These are phyloP conservation scores for Epichloe festucae DNA, from an alignment of 2,329 filamentous ascomycete species.

Conservation along the genomic window DNA sequence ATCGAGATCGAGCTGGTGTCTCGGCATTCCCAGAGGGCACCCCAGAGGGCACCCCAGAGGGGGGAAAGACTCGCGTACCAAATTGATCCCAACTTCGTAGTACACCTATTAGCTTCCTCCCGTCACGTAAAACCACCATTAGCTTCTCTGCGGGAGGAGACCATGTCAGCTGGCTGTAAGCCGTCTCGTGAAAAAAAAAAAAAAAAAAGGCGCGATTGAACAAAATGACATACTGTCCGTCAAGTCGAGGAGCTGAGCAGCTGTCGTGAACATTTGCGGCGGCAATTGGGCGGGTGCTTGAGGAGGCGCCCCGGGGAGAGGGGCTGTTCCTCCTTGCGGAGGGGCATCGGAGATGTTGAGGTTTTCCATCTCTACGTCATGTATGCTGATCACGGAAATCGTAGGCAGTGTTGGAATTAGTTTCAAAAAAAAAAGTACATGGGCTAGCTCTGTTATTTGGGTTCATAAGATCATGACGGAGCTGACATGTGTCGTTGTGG, in stretches of 20 bases:
- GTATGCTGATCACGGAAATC: slow-evolving; percentile 2
- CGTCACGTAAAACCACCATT: slow-evolving; percentile 80
- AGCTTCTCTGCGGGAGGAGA: slow-evolving; percentile 65
- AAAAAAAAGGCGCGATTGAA: background rate
- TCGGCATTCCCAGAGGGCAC: no score
- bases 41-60: no score
- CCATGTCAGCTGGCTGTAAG: slow-evolving; percentile 14
- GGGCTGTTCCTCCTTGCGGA: slow-evolving; percentile 23
- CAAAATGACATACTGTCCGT: slow-evolving; percentile 69
- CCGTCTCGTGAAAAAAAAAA: background rate
- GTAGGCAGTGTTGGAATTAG: slow-evolving; percentile 3
- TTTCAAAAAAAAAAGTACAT: background rate
- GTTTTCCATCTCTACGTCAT: slow-evolving; percentile 36
- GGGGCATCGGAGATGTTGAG: slow-evolving; percentile 36
- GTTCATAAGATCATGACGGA: background rate
- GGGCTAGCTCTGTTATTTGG: background rate
- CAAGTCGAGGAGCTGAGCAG: slow-evolving; percentile 85
- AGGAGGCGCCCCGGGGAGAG: slow-evolving; percentile 17
- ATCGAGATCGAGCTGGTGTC: no score
- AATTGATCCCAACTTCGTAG: slow-evolving; percentile 96
- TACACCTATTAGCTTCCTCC: slow-evolving; percentile 85
- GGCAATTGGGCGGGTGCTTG: slow-evolving; percentile 51
- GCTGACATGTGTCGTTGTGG: background rate
- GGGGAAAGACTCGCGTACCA: slow-evolving; percentile 35
- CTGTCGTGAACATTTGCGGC: slow-evolving; percentile 97